These are phyloP conservation scores for Ustilago nuda DNA, from an alignment of 1,284 basidiomycete species.

Conservation along the genomic window DNA sequence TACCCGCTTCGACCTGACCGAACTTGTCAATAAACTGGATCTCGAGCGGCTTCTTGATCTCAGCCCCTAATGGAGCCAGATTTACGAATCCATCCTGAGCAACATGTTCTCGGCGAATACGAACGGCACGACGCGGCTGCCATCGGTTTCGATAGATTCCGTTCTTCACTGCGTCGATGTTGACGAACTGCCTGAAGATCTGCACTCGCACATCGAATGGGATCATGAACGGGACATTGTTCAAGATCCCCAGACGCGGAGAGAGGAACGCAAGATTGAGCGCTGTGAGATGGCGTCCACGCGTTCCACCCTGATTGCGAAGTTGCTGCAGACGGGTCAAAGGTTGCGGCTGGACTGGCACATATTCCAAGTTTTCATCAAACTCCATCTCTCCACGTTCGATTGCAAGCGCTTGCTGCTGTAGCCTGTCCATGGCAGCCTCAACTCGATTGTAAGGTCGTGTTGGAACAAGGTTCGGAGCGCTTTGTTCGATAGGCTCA, in stretches of 20 bases:
- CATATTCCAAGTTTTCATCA: constrained; percentile 21
- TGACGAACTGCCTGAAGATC: constrained; percentile 75
- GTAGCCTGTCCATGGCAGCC: constrained; percentile 5
- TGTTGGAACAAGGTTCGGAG: not conserved
- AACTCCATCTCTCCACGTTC: constrained; percentile 10
- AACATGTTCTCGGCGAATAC: constrained; percentile 80
- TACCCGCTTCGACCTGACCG: constrained; percentile 86
- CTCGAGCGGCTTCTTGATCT: constrained; percentile 82
- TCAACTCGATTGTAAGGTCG: not conserved
- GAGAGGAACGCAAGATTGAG: constrained; percentile 81
- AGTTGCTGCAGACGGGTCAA: constrained; percentile 30
- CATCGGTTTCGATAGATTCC: constrained; percentile 27
- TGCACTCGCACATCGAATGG: constrained; percentile 90
- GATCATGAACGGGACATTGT: constrained; percentile 96
- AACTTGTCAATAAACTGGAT: constrained; percentile 93
- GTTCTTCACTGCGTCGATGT: constrained; percentile 49
- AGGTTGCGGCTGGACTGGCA: constrained; percentile 13
- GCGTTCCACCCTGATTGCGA: constrained; percentile 26
- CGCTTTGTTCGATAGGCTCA: not conserved
- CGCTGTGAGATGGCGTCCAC: constrained; percentile 66
- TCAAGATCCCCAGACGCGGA: constrained; percentile 88
- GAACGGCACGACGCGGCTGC: constrained; percentile 70
- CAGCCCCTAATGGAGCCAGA: constrained; percentile 77
- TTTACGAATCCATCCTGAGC: constrained; percentile 85
- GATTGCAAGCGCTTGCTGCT: no score